Evolutionary conservation across 306 rosid genomes (phyloP).

Genomic region (Phaseolus lunatus): DNA sequence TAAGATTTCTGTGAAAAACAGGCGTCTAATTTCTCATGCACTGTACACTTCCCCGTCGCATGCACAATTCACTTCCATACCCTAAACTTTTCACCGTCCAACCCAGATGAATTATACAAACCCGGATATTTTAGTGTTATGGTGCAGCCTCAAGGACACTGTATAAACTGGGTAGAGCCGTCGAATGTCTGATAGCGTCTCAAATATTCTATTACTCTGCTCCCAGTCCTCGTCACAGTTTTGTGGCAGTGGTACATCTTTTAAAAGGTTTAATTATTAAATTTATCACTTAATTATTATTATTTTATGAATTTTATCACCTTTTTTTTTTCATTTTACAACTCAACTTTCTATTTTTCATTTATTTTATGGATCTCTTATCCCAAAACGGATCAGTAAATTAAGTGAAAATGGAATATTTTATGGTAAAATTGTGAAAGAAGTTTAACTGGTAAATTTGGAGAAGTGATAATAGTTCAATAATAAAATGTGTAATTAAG

Average conservation of each 20-base stretch:
- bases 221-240: background rate
- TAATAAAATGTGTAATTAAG: too few relatives aligned
- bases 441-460: too few relatives aligned
- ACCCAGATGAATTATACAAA: background rate
- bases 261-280: background rate
- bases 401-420: too few relatives aligned
- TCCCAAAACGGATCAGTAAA: too few relatives aligned
- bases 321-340: too few relatives aligned
- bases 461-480: too few relatives aligned
- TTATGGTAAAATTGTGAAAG: too few relatives aligned
- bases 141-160: background rate
- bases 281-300: too few relatives aligned
- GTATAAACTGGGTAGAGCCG: background rate
- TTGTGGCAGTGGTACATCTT: background rate
- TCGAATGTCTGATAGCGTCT: background rate
- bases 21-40: constrained; percentile 37
- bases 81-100: background rate
- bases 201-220: background rate
- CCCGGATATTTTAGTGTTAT: background rate
- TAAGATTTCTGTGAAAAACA: constrained; percentile 47
- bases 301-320: too few relatives aligned
- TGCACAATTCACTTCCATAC: constrained; percentile 3
- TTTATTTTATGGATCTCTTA: too few relatives aligned
- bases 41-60: background rate
- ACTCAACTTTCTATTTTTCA: too few relatives aligned